Conservation (phyloP, 2,329 filamentous ascomycete genomes). For the Sporothrix euskadiensis region DNA sequence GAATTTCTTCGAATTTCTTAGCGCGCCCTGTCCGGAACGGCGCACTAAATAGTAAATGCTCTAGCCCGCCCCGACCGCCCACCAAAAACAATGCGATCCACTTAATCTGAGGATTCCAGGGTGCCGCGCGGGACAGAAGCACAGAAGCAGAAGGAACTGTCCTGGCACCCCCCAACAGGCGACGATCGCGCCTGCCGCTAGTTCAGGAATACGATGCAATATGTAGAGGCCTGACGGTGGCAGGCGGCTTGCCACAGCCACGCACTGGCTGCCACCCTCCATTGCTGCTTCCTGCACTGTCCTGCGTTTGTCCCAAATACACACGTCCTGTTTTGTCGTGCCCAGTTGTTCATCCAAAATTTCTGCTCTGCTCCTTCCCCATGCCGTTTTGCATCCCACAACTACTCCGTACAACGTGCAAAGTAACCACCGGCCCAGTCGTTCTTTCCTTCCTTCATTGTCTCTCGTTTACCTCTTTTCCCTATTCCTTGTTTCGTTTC, state of each 20-base stretch:
- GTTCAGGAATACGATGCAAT: neutral
- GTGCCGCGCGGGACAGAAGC: neutral
- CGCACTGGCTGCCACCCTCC: neutral
- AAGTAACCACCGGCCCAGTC: neutral
- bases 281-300: neutral
- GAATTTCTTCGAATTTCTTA: conserved; percentile 20
- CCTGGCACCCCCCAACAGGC: neutral
- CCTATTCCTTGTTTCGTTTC: conserved; percentile 13
- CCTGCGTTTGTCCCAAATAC: neutral
- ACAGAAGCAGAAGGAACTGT: neutral
- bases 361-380: conserved; percentile 1
- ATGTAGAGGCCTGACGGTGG: neutral
- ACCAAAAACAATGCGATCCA: neutral
- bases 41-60: neutral
- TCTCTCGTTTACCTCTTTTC: conserved; percentile 19
- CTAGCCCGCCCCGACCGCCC: neutral
- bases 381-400: conserved; percentile 9
- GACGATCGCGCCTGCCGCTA: conserved; percentile 23
- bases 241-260: conserved; percentile 15
- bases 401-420: neutral
- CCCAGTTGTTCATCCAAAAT: conserved; percentile 15
- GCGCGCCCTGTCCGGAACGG: conserved; percentile 3
- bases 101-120: conserved; percentile 2
- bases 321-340: neutral
- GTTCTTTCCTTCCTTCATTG: conserved; percentile 3